Base-by-base conservation (phyloP, 2,329 filamentous ascomycete species). In the Paracoccidioides brasiliensis region DNA sequence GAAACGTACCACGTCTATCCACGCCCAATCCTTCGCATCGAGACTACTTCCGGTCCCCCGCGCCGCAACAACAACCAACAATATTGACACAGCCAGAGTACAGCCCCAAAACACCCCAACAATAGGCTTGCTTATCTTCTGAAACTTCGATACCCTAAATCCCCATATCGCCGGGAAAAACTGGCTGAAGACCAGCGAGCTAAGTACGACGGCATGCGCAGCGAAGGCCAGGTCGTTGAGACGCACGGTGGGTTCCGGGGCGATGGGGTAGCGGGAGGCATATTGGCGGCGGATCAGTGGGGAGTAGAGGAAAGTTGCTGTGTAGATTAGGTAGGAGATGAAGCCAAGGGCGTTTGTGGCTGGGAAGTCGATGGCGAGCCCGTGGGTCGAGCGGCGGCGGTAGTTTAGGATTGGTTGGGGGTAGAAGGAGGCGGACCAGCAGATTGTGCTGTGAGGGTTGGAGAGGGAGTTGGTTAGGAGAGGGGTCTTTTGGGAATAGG, bases 181-280 rank as follows among this genome's bases (percentile, higher is more conserved):
- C 70, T 96, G 91, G 51, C 82, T 86, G 58, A 86, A 84, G n/a
- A 83, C 81, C 55, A 96, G 68, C 45, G 80, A 63, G 63, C 84
- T 88, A 59, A 95, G 73, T 8, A 90, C 59, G 14, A 89, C 76
- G 38, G 86, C 91, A 72, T 97, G 90, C 3, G 82, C 75, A 14
- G 90, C 90, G 69, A 97, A 97, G 12, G 83, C 81, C 57, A 97
- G 79, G 72, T 98, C 93, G 72, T 97, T 97, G 72, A 88, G 81
- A 55, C 86, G 82, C 35, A 95, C 90, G 0, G 90, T 93, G 3
- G 91, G 89, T 45, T 85, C 80, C 6, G 88, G 83, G 4, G 84
- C 82, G 48, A 79, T 70, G 2, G 80, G 81, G 70, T 97, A 82
- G 58, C 93, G 83, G 15, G 80, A 78, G 28, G 89, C 90, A 74